phyloP scores from a whole-genome alignment of 2,329 filamentous ascomycete species.

The Aspergillus sp. region DNA sequence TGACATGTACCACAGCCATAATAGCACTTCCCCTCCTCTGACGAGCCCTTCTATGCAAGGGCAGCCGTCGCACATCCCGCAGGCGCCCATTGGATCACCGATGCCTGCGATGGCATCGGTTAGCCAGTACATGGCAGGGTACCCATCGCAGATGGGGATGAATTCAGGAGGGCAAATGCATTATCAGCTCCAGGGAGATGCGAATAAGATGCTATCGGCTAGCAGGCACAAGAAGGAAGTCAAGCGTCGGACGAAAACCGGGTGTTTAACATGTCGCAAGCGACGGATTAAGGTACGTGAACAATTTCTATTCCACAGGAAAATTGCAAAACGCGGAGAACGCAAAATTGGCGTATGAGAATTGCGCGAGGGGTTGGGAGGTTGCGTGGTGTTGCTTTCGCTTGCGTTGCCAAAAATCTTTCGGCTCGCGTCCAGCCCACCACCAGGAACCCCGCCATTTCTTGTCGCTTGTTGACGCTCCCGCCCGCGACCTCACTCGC shows the following conservation, averaged over 20 bases:
- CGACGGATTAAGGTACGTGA: constrained; percentile 70
- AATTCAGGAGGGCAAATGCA: constrained; percentile 50
- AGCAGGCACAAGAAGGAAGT: constrained; percentile 70
- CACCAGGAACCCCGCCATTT: constrained; percentile 22
- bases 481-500: constrained; percentile 15
- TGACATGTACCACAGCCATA: constrained; percentile 35
- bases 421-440: constrained; percentile 20
- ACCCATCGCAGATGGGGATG: constrained; percentile 35
- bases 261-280: constrained; percentile 66
- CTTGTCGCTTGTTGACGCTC: constrained; percentile 26
- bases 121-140: constrained; percentile 54
- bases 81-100: constrained; percentile 52
- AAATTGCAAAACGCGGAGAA: not conserved
- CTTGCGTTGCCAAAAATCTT: constrained; percentile 20
- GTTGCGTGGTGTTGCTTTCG: constrained; percentile 22
- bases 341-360: constrained; percentile 1
- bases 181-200: constrained; percentile 51
- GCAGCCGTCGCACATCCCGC: constrained; percentile 36
- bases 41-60: constrained; percentile 22
- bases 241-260: constrained; percentile 72
- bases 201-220: constrained; percentile 55
- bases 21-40: constrained; percentile 19
- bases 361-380: constrained; percentile 10
- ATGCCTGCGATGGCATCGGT: constrained; percentile 55
- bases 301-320: constrained; percentile 4